A percentile compares a stretch with the other conserved stretches of the same genome.
These are phyloP conservation scores for Hymenoscyphus fraxineus DNA, from an alignment of 2,329 filamentous ascomycete species.

Conservation along the genomic window DNA sequence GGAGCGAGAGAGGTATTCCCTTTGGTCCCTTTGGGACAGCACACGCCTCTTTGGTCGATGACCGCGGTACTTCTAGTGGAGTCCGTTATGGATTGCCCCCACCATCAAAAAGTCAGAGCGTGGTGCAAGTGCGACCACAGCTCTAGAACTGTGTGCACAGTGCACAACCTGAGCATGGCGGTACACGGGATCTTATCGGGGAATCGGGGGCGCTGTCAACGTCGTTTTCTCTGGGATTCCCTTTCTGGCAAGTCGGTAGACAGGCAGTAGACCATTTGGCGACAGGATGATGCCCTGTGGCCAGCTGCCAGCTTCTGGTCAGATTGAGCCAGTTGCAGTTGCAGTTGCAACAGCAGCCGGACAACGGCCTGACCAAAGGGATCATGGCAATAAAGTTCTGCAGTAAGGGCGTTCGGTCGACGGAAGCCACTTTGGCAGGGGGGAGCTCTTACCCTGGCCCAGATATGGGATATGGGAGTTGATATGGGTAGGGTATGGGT, in stretches of 20 bases:
- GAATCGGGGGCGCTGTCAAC: background rate
- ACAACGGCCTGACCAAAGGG: background rate
- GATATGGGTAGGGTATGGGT: too few relatives aligned
- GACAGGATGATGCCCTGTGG: background rate
- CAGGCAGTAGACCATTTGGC: background rate
- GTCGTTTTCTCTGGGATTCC: background rate
- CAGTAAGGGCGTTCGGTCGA: background rate
- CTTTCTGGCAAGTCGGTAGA: background rate
- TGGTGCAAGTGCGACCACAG: background rate
- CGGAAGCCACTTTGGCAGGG: background rate
- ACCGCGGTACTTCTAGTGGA: background rate
- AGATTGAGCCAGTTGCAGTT: background rate
- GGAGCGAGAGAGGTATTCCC: background rate
- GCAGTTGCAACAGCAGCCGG: background rate
- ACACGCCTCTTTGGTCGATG: background rate
- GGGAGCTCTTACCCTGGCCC: background rate
- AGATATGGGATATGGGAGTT: too few relatives aligned
- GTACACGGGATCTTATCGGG: too few relatives aligned
- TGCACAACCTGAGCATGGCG: background rate
- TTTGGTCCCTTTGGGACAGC: background rate
- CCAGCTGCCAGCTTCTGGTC: background rate
- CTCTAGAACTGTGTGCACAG: background rate
- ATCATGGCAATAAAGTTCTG: background rate
- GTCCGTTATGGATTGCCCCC: background rate
- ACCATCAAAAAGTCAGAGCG: background rate